Evolutionary conservation across 805 yeast species (phyloP), one percentile per base, ranked within the genome.

Genomic region (Kluyveromyces siamensis): DNA sequence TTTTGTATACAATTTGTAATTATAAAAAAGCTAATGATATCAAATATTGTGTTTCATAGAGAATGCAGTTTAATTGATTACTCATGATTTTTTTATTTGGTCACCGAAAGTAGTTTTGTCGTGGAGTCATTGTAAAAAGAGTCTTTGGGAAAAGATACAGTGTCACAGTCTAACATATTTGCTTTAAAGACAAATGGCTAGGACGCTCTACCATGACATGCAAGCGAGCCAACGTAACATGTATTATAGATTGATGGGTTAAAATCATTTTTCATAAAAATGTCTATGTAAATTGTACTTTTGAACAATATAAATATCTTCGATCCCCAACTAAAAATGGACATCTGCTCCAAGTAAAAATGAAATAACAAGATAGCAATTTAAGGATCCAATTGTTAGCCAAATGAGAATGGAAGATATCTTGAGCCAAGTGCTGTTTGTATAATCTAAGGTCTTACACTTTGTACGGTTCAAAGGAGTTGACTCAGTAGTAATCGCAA

Each of bases 351-450:
- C 83, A 45, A 71, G 48, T 8, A 71, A 50, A 65, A 73, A 75
- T 27, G 80, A 68, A 35, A 66, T 60, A 14, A 88, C 77, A 57
- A 88, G 71, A 69, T 84, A 87, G 50, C 83, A 68, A 59, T 88
- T 88, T 58, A 88, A 74, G 25, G 79, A 70, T 8, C 89, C 78
- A 19, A 88, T 85, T 21, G 81, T 72, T 0, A 76, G 76, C 88
- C 95, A 88, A 13, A 84, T 76, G 25, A 74, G 49, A 11, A 81
- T 60, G 2, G 93, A 87, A 1, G 71, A 43, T 40, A 72, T 62
- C 3, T 84, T 70, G 41, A 84, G 73, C 36, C 71, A 46, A 10
- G 71, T 71, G 16, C 87, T 78, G 62, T 85, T 86, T 58, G 90
- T 83, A 75, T 84, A 80, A 66, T 87, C 95, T 44, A 73, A 75